Base-by-base conservation (phyloP, 345 rosid species). In the Durio zibethinus region DNA sequence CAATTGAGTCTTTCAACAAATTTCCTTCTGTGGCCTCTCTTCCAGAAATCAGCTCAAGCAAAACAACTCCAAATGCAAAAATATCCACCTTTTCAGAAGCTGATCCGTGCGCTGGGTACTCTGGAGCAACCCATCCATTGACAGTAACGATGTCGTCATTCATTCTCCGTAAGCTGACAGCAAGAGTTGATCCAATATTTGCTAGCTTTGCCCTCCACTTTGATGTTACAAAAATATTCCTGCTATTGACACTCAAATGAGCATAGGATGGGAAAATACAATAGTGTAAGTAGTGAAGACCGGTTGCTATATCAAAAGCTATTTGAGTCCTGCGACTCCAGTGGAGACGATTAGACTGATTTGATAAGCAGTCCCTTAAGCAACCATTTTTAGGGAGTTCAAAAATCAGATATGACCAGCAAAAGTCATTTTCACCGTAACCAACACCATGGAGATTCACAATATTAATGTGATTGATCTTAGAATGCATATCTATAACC, bases 121-220 rank as follows among this genome's bases (percentile, higher is more conserved):
- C 88, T 2, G 88, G 84, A 5, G 84, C 87, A 23, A 77, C 29
- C 82, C 80, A 43, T 16, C 80, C 81, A 1, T 59, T 33, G 36
- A 10, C 47, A 45, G 31, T 10, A 12, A 15, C 29, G 2, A 14
- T 4, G 5, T 29, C 20, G 2, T 48, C 76, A 38, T 77, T 80
- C 60, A 9, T 48, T 71, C 4, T 70, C 16, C 59, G 48, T 47
- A 42, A 4, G 7, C 56, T 45, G 9, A 78, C 43, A 14, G 54
- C 65, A 53, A 69, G 73, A n/a, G 27, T 80, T 40, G 73, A 53
- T 63, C 77, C 84, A 3, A 87, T 82, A 42, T 82, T 82, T 16
- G 86, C 84, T 4, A 88, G 82, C 74, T 90, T 88, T 6, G 89
- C 90, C 80, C 90, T 87, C 90, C 88, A 87, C 7, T 79, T 59